Percentiles rank a stretch among this genome's conserved stretches.
Conservation (phyloP, 2,329 filamentous ascomycete genomes). For the Didymella sp. region DNA sequence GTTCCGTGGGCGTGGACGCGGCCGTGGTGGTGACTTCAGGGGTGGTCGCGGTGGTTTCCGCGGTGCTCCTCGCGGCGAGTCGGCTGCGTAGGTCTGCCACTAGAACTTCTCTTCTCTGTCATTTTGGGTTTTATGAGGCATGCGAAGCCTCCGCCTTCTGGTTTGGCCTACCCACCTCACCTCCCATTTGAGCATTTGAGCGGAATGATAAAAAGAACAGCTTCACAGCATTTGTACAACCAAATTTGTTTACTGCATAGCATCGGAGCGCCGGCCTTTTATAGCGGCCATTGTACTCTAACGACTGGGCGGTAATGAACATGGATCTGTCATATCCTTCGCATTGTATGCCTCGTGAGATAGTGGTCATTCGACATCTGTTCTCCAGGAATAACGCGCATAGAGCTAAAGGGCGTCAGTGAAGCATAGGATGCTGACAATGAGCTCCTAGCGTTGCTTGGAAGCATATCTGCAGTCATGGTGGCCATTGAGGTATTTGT, state of each 20-base stretch:
- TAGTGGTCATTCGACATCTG: too few species aligned
- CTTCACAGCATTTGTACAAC: constrained; percentile 39
- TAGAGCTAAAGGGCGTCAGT: too few species aligned
- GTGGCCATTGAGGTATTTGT: too few species aligned
- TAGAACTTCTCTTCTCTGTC: constrained; percentile 16
- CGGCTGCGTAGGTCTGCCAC: constrained; percentile 25
- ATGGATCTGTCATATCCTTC: constrained; percentile 10
- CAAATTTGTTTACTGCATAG: constrained; percentile 49
- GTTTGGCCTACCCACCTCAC: constrained; percentile 24
- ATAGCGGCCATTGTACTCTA: constrained; percentile 43
- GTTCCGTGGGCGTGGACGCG: constrained; percentile 51
- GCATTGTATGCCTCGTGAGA: not conserved
- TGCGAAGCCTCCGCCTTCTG: constrained; percentile 20
- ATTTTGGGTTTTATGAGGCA: constrained; percentile 23
- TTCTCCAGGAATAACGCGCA: too few species aligned
- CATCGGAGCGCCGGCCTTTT: constrained; percentile 47
- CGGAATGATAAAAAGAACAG: constrained; percentile 29
- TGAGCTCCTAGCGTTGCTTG: too few species aligned
- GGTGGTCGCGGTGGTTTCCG: constrained; percentile 53
- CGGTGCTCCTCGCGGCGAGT: constrained; percentile 38
- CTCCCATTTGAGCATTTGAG: constrained; percentile 35
- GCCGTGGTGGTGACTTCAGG: constrained; percentile 52
- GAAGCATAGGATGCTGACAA: too few species aligned
- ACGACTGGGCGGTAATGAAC: constrained; percentile 23
- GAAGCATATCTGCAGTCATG: too few species aligned